Conservation (phyloP, 352 stramenopile genomes). For the Pythium dissimile region DNA sequence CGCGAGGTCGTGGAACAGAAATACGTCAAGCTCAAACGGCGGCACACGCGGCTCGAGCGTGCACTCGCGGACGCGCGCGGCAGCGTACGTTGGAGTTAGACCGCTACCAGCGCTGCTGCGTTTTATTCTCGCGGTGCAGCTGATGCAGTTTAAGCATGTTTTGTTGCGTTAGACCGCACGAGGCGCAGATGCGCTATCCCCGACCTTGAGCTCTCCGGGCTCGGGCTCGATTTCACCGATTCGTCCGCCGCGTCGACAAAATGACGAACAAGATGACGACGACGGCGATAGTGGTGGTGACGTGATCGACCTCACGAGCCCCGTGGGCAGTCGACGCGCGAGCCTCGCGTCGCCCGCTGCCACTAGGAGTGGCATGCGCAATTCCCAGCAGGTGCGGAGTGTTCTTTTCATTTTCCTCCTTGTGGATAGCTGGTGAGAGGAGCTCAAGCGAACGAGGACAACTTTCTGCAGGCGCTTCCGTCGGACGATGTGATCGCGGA, state of each 20-base stretch:
- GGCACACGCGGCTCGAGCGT: slow-evolving; percentile 58
- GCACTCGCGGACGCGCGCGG: slow-evolving; percentile 33
- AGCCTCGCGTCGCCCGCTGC: slow-evolving; percentile 4
- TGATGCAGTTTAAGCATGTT: no score
- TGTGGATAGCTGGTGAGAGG: background rate
- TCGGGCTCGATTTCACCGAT: no score
- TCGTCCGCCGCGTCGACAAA: no score
- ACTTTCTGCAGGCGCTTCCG: slow-evolving; percentile 1
- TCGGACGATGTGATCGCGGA: slow-evolving; percentile 54
- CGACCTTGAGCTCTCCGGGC: no score
- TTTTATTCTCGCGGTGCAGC: no score
- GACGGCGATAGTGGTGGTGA: slow-evolving; percentile 2
- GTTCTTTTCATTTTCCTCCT: background rate
- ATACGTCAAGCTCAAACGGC: slow-evolving; percentile 65
- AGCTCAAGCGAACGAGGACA: no score
- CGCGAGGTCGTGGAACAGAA: slow-evolving; percentile 62
- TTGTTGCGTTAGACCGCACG: background rate
- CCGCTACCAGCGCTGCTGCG: no score
- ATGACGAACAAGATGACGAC: background rate
- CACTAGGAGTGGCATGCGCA: background rate
- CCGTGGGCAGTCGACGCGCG: slow-evolving; percentile 13
- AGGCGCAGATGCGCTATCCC: background rate
- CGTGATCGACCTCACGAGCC: slow-evolving; percentile 66
- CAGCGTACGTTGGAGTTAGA: background rate
- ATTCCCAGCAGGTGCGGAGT: background rate